Evolutionary conservation across 2,329 filamentous ascomycete species (phyloP).

Genomic region (Alternaria gansuensis): DNA sequence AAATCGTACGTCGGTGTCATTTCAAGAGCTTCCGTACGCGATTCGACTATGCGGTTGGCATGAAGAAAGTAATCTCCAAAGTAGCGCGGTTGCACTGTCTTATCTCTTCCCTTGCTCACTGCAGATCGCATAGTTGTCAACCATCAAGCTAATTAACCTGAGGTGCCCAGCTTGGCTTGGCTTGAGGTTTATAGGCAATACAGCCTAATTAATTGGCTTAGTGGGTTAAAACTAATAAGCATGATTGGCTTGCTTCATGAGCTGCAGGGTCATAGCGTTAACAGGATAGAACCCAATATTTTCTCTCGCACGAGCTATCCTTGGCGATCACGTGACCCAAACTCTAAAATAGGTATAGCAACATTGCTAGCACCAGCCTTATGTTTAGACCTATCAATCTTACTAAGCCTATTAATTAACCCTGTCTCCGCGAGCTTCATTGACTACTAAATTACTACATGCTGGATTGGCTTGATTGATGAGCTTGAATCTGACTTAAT

Average conservation of each 20-base stretch:
- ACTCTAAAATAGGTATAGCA: neutral
- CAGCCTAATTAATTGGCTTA: conserved; percentile 4
- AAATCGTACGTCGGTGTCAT: conserved; percentile 49
- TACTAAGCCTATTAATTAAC: too few relatives aligned
- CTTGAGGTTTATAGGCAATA: neutral
- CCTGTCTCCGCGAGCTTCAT: too few relatives aligned
- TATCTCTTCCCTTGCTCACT: neutral
- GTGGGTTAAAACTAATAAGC: neutral
- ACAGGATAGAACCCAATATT: too few relatives aligned
- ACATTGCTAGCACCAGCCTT: neutral
- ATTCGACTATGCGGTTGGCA: neutral
- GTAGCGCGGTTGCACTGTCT: neutral
- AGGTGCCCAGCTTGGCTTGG: neutral
- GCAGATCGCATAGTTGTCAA: neutral
- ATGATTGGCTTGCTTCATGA: neutral
- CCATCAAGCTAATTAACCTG: neutral
- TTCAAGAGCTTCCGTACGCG: neutral
- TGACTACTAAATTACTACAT: too few relatives aligned
- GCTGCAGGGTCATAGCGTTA: too few relatives aligned
- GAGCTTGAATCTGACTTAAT: too few relatives aligned
- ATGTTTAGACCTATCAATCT: too few relatives aligned
- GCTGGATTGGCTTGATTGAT: too few relatives aligned
- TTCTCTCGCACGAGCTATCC: too few relatives aligned
- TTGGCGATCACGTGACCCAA: too few relatives aligned
- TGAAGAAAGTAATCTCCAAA: neutral